Evolutionary conservation across 768 basidiomycete genomes (phyloP), one percentile per base, ranked within the genome.

Genomic region (Trametes meyenii): DNA sequence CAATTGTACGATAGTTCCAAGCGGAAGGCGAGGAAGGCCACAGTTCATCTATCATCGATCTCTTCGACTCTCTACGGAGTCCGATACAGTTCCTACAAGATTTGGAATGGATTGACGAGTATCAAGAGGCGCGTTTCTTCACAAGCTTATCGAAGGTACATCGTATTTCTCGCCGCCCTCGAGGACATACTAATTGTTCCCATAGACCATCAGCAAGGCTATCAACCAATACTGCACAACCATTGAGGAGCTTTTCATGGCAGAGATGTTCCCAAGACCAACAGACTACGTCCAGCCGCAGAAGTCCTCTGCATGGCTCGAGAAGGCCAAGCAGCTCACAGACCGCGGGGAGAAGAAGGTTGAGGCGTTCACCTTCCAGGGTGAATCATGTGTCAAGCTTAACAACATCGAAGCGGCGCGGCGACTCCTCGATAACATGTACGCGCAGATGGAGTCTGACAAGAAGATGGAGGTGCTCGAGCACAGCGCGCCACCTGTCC

Each of bases 361-460:
- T 45, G 94, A 95, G 68, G 92, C 94, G 1, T 99, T 96, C 81
- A 93, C 95, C 69, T 98, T 99, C 79, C 87, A 84, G 51, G 84
- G 95, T 0, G 86, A 96, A 77, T 94, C 94, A 0, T 98, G 96
- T 70, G 92, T 99, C 72, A 98, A 98, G 78, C 83, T 98, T 52
- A 99, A 99, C 79, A 98, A 98, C 73, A 87, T 98, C 64, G 95
- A 96, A 67, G 90, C 93, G 12, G 94, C 96, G 1, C 86, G 95
- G 33, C 86, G 86, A 62, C 81, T 97, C 49, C 82, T 99, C 62
- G 97, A 99, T 73, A 92, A 90, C 63, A 90, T 98, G 84, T 98
- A 98, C 73, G 87, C 83, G 52, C 89, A 94, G 69, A 87, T 97
- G 81, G 83, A 95, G 59, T 94, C 89, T 0, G 97, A 99, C 77